Evolutionary conservation across 768 basidiomycete genomes (phyloP), one percentile per base, ranked within the genome.

Genomic region (Rhodosporidiobolus odoratus): DNA sequence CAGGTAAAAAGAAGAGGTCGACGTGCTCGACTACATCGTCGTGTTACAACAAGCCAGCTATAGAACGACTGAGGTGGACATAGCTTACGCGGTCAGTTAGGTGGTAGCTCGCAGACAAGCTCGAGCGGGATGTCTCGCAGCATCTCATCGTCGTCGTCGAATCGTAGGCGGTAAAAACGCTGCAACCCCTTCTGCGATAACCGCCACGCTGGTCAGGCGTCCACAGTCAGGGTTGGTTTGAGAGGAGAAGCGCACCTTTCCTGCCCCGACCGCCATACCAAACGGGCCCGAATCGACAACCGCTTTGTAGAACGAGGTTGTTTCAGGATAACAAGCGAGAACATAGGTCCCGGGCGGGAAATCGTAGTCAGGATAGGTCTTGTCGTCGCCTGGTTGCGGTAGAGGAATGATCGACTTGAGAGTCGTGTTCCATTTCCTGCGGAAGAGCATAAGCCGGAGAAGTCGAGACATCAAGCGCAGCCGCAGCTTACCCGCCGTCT

Each of bases 241-340:
- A n/a, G 17, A n/a, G 27, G 2, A 32, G 21, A 16, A 17, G 0
- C 69, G 17, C 43, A 75, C 76, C 67, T 76, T 73, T 45, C 68
- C 69, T 12, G 50, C 38, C 19, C 65, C 69, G 37, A 13, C 10
- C 16, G 43, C 2, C 12, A 60, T 10, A 1, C n/a, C 38, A 3
- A 21, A 66, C 13, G 77, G 75, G 0, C 68, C 69, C 0, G 57
- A 47, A 0, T 78, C 69, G 47, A 83, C 79, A 5, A 75, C 73
- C 23, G 80, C 82, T 4, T 76, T 75, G 70, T 83, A 83, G 74
- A 83, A 82, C 0, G 78, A 76, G 1, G 81, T 81, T 27, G 82
- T 83, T 37, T 81, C 81, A 19, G 82, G 82, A 54, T 82, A 83
- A 25, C 81, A 72, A 13, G 79, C 81, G 65, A 82, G 77, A 45